Evolutionary conservation across 805 yeast species (phyloP), one percentile per base, ranked within the genome.

Genomic region (Yarrowia sp.): DNA sequence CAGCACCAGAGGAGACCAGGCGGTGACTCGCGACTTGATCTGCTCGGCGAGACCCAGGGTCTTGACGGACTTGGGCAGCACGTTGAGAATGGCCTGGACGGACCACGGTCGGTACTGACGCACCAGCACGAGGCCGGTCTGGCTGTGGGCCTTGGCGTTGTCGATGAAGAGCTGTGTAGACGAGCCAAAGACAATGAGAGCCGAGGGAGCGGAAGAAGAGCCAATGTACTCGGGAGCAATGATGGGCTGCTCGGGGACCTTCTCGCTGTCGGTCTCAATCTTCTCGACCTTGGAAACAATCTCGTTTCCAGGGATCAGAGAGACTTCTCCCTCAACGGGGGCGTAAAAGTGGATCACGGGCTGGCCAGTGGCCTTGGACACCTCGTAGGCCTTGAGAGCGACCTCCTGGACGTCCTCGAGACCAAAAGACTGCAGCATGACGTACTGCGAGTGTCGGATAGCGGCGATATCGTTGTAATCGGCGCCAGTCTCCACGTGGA

Each of bases 61-160:
- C 69, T 81, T 80, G 66, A 86, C 85, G 9, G 86, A 76, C 1
- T 81, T 70, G 34, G 94, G 93, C 49, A 90, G 76, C 2, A 79
- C 73, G 0, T 79, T 71, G 61, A 85, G 78, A 36, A 91, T 79
- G 15, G 80, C 76, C n/a, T 79, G 75, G 61, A 87, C 80, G 69
- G 83, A 79, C 80, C 92, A 90, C 2, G 97, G 97, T 73, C 91
- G 85, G 80, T 89, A 89, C 39, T 85, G 84, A 47, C 88, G 85
- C 55, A 91, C 80, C 9, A 85, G 78, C 53, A 90, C 77, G 39
- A 89, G 75, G 49, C 87, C 84, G 19, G 81, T 79, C 68, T 70
- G 68, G 43, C 67, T 60, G 34, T 74, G 69, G 36, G 79, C 74
- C 38, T 73, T 70, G 17, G 77, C 75, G 33, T 79, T 73, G 60